Evolutionary conservation across 768 basidiomycete species (phyloP), one percentile per base, ranked within the genome.

Genomic region (Mycena haematopus): DNA sequence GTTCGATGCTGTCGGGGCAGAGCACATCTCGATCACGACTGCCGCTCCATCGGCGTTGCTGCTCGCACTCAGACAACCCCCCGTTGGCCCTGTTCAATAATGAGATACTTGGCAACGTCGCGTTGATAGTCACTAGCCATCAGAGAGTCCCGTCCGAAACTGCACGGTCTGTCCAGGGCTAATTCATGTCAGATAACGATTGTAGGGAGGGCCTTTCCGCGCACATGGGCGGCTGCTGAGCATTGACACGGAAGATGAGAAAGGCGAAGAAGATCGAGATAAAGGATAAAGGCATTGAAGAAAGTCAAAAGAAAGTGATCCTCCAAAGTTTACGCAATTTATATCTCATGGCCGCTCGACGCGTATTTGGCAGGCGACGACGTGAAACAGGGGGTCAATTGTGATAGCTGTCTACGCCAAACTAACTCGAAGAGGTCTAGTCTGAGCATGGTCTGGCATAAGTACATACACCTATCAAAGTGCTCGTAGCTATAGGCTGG

Each of bases 131-230:
- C 40, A 55, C 53, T 42, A 22, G 44, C 40, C 61, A 52, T 54
- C 61, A 7, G 54, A 54, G 54, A 62, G 61, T 36, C 53, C 55
- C 40, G 55, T 62, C 54, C 54, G 33, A 55, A 62, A 62, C 38
- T 56, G 61, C 36, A 62, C 61, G 15, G 61, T 56, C 46, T 62
- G 35, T 33, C 61, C 61, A 44, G 61, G 54, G 40, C 61, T 62
- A 40, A 58, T 40, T 31, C 50, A 51, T 47, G 47, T 58, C 24
- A 58, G 57, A 42, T 40, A 50, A 36, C 19, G 44, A 58, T 51
- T 58, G 38, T 40, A 10, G 27, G 36, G 27, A 31, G 35, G 27
- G 11, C 50, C 57, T 50, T 58, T 40, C 24, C 36, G 50, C 49
- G 29, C 57, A 58, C 57, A 58, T 25, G 47, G 57, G 57, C 35